phyloP scores from a whole-genome alignment of 306 rosid genomes.

The Pyrus bretschneideri region DNA sequence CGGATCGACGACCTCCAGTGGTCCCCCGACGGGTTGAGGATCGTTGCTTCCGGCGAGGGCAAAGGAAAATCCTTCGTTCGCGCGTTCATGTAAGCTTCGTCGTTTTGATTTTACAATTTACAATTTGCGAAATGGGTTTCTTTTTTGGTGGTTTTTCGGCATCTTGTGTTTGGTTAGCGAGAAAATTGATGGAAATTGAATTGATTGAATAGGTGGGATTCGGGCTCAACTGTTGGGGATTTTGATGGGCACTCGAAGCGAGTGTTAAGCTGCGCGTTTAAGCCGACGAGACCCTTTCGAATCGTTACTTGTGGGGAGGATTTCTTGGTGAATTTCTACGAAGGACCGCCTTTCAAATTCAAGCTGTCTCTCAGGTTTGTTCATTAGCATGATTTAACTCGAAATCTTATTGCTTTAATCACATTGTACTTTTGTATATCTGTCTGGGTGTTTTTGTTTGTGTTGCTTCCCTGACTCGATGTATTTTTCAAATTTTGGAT shows the following conservation, averaged over 20 bases:
- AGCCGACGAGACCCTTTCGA: conserved; percentile 88
- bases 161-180: not conserved
- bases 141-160: not conserved
- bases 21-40: conserved; percentile 88
- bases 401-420: not conserved
- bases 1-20: conserved; percentile 97
- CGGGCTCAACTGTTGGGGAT: conserved; percentile 91
- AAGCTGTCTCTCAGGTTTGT: conserved; percentile 77
- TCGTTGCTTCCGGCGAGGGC: conserved; percentile 90
- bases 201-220: conserved; percentile 70
- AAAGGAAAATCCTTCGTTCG: conserved; percentile 88
- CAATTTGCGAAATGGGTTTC: not conserved
- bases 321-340: conserved; percentile 84
- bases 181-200: not conserved
- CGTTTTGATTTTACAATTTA: not conserved
- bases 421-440: not conserved
- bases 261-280: conserved; percentile 88
- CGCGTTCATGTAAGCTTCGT: conserved; percentile 62
- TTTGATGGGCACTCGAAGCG: conserved; percentile 91
- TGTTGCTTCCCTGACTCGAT: not conserved
- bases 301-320: conserved; percentile 91
- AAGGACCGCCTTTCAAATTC: conserved; percentile 93
- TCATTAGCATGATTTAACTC: not conserved
- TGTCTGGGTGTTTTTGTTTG: not conserved
- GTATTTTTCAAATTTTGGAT: not conserved